These are phyloP conservation scores for Leccinum longicurvipes DNA, from an alignment of 768 basidiomycete species.

Conservation along the genomic window DNA sequence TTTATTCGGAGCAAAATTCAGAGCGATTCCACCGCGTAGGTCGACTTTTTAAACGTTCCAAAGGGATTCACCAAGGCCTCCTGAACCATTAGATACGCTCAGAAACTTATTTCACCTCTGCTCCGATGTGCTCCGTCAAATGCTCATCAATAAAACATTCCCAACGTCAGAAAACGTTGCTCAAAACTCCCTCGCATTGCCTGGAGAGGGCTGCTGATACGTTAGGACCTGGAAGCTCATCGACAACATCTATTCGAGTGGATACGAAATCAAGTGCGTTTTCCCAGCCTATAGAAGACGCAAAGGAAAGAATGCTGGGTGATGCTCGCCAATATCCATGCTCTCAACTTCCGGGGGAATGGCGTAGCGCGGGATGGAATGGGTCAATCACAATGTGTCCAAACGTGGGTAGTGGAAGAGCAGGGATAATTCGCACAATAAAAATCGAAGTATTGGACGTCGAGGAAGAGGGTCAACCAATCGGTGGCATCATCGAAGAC, in stretches of 20 bases:
- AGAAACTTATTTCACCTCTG: too few relatives aligned
- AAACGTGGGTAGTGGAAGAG: slow-evolving; percentile 93
- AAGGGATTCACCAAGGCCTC: too few relatives aligned
- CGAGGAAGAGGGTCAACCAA: slow-evolving; percentile 51
- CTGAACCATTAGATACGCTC: too few relatives aligned
- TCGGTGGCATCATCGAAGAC: slow-evolving; percentile 82
- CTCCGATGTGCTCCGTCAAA: too few relatives aligned
- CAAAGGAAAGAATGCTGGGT: slow-evolving; percentile 55
- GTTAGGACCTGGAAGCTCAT: too few relatives aligned
- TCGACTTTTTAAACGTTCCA: too few relatives aligned
- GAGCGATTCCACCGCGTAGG: too few relatives aligned
- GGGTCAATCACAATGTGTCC: slow-evolving; percentile 86
- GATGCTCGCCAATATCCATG: slow-evolving; percentile 66
- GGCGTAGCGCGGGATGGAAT: slow-evolving; percentile 93
- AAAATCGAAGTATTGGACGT: slow-evolving; percentile 81
- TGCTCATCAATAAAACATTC: too few relatives aligned
- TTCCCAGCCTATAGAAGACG: slow-evolving; percentile 31
- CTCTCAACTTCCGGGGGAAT: slow-evolving; percentile 84
- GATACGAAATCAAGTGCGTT: slow-evolving; percentile 45
- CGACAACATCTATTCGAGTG: slow-evolving; percentile 41
- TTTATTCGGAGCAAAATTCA: too few relatives aligned
- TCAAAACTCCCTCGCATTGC: too few relatives aligned
- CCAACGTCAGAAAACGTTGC: too few relatives aligned
- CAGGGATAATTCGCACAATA: slow-evolving; percentile 54
- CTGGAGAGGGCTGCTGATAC: too few relatives aligned